A percentile compares a stretch with the other conserved stretches of the same genome.
These are phyloP conservation scores for Atalantia buxifolia DNA, from an alignment of 345 rosid species.

Conservation along the genomic window DNA sequence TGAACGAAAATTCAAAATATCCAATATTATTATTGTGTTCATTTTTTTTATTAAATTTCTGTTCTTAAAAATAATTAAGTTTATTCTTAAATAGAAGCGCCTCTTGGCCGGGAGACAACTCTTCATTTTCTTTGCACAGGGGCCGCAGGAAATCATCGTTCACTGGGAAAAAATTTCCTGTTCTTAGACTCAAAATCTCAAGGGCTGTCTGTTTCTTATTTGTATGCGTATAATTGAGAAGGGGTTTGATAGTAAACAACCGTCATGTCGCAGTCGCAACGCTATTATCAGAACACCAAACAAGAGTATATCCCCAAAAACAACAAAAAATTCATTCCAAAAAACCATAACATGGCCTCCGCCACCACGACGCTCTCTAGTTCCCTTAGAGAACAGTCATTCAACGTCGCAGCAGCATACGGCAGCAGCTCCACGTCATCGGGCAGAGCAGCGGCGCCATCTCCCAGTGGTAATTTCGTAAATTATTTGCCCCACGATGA, in stretches of 20 bases:
- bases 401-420: slow-evolving; percentile 25
- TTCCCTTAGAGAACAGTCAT: slow-evolving; percentile 58
- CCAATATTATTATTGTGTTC: too few relatives aligned
- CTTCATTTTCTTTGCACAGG: too few relatives aligned
- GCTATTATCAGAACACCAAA: slow-evolving; percentile 29
- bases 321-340: slow-evolving; percentile 52
- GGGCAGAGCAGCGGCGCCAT: slow-evolving; percentile 13
- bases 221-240: too few relatives aligned
- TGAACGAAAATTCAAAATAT: too few relatives aligned
- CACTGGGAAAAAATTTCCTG: too few relatives aligned
- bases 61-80: too few relatives aligned
- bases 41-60: too few relatives aligned
- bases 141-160: too few relatives aligned
- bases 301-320: slow-evolving; percentile 34
- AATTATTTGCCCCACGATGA: slow-evolving; percentile 95
- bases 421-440: slow-evolving; percentile 19
- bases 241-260: neutral
- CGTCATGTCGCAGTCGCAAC: slow-evolving; percentile 46
- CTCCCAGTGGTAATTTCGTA: slow-evolving; percentile 57
- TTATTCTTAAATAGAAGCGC: too few relatives aligned
- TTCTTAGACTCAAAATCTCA: too few relatives aligned
- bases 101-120: too few relatives aligned
- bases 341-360: slow-evolving; percentile 14
- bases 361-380: slow-evolving; percentile 44
- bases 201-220: neutral